phyloP scores from a whole-genome alignment of 164 flowering plant genomes.

The Paratinospora sagittata region DNA sequence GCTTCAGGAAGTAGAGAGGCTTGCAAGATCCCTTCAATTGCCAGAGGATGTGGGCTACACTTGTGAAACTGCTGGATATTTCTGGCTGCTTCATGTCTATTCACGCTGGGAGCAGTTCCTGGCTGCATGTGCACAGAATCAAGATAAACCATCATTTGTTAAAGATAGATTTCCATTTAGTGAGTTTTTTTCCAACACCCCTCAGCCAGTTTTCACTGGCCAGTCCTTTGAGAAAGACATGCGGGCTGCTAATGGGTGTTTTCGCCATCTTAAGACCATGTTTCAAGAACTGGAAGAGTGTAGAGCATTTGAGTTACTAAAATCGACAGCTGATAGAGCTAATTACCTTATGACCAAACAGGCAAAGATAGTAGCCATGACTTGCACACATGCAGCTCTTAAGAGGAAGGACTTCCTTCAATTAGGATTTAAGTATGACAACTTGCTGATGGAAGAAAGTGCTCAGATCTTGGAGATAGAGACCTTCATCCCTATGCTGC shows the following conservation, averaged over 20 bases:
- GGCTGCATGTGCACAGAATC: conserved; percentile 64
- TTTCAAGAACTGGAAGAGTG: conserved; percentile 98
- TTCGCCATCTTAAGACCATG: conserved; percentile 84
- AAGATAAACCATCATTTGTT: conserved; percentile 68
- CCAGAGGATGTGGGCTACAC: conserved; percentile 98
- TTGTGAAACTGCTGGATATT: conserved; percentile 98
- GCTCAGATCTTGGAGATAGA: conserved; percentile 97
- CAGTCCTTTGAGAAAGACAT: conserved; percentile 86
- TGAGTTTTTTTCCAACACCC: conserved; percentile 75
- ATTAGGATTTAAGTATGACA: conserved; percentile 91
- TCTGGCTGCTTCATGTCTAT: conserved; percentile 95
- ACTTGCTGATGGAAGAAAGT: conserved; percentile 98
- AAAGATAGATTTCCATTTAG: conserved; percentile 81
- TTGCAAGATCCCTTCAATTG: conserved; percentile 83
- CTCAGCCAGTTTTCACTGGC: conserved; percentile 74
- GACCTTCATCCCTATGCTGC: conserved; percentile 96
- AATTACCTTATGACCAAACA: conserved; percentile 97
- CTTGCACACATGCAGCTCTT: conserved; percentile 98
- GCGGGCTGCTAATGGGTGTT: conserved; percentile 92
- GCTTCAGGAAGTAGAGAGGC: conserved; percentile 89
- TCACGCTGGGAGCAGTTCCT: conserved; percentile 97
- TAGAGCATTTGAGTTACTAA: conserved; percentile 93
- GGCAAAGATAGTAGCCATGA: conserved; percentile 98
- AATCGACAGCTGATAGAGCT: conserved; percentile 95
- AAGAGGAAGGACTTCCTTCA: conserved; percentile 96